Conservation (phyloP, 345 rosid genomes). For the Pugionium dolabratum region DNA sequence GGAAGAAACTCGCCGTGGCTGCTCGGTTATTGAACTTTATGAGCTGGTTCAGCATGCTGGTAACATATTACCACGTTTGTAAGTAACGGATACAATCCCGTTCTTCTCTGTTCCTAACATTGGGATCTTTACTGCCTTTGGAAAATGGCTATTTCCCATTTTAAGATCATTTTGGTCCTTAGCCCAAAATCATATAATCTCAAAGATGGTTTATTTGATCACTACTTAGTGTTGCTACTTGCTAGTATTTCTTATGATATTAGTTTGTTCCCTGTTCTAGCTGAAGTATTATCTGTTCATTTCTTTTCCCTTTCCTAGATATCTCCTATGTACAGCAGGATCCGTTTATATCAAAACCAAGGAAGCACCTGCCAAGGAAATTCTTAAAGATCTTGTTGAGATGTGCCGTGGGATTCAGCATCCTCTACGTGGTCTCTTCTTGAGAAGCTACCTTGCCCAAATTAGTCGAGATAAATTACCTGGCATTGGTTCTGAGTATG, state of each 20-base stretch:
- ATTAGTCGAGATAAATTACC: constrained; percentile 95
- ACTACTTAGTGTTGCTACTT: not conserved
- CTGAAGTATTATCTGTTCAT: not conserved
- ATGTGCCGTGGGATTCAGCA: constrained; percentile 99
- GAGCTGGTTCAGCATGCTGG: constrained; percentile 99
- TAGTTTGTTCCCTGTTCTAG: not conserved
- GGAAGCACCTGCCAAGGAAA: constrained; percentile 98
- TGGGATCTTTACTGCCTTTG: not conserved
- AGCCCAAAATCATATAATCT: not conserved
- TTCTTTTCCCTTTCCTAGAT: constrained; percentile 48
- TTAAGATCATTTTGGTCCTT: constrained; percentile 9
- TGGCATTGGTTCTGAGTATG: constrained; percentile 91
- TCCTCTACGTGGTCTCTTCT: constrained; percentile 96
- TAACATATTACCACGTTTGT: constrained; percentile 94
- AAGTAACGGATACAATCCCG: constrained; percentile 40
- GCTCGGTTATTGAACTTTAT: constrained; percentile 91
- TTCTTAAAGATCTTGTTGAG: constrained; percentile 97
- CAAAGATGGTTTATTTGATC: constrained; percentile 11
- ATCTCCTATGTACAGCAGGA: constrained; percentile 96
- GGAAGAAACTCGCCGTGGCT: constrained; percentile 92
- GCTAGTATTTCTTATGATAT: not conserved
- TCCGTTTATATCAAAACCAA: constrained; percentile 93
- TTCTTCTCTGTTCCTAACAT: not conserved
- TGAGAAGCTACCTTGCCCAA: constrained; percentile 97
- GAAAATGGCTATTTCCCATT: not conserved